Evolutionary conservation across 805 yeast genomes (phyloP).

Genomic region (Yarrowia osloensis): DNA sequence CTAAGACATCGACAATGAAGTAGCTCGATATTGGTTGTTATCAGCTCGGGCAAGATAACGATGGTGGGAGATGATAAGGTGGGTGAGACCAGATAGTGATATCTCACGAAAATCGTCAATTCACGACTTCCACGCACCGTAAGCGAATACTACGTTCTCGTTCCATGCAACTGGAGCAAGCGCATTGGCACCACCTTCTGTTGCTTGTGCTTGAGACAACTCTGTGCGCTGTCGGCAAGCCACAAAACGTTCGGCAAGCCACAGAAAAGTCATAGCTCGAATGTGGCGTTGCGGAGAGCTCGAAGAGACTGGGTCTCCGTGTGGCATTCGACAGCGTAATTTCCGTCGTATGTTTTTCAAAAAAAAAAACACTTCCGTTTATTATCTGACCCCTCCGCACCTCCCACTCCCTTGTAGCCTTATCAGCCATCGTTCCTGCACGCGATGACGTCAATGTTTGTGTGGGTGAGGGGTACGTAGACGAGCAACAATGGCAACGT

Average conservation of each 20-base stretch:
- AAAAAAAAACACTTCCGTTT: too few relatives aligned
- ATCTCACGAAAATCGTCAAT: too few relatives aligned
- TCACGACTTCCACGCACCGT: background rate
- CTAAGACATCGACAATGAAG: constrained; percentile 12
- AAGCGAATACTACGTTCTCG: background rate
- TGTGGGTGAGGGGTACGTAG: background rate
- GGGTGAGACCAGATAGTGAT: background rate
- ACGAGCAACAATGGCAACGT: background rate
- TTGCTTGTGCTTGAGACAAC: constrained; percentile 1
- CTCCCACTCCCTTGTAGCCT: background rate
- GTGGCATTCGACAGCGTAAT: too few relatives aligned
- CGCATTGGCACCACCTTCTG: background rate
- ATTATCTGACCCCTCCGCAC: background rate
- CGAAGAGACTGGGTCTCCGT: too few relatives aligned
- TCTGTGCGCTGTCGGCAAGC: background rate
- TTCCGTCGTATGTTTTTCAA: too few relatives aligned
- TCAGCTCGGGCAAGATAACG: background rate
- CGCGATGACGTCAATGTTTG: constrained; percentile 12
- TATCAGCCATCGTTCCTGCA: constrained; percentile 20
- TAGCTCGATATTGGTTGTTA: background rate
- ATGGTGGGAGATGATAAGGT: background rate
- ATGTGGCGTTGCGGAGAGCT: background rate
- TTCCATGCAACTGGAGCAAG: background rate
- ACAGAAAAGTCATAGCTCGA: constrained; percentile 12
- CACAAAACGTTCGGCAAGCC: constrained; percentile 20